Conservation (phyloP, 2,329 filamentous ascomycete genomes). For the Fusarium keratoplasticum region DNA sequence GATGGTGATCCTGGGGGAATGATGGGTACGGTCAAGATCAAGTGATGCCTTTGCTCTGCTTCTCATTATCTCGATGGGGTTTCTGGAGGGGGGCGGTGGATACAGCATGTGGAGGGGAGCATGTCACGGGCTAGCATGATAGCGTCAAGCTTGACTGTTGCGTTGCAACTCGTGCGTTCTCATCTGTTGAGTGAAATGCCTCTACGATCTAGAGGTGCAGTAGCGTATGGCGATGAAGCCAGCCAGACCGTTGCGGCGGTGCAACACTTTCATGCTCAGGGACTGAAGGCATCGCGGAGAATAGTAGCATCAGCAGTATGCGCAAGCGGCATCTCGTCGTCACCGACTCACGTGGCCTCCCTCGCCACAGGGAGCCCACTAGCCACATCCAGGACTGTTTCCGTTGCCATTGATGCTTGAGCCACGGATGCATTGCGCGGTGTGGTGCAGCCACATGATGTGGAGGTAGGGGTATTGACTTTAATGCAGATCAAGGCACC, state of each 20-base stretch:
- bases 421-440: background rate
- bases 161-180: background rate
- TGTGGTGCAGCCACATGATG: background rate
- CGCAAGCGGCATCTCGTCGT: conserved; percentile 9
- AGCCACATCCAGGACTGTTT: conserved; percentile 10
- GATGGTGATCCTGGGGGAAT: conserved; percentile 3
- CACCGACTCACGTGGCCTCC: conserved; percentile 24
- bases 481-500: background rate
- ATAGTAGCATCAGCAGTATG: background rate
- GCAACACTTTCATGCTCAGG: background rate
- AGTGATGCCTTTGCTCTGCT: conserved; percentile 14
- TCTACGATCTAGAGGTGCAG: conserved; percentile 17
- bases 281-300: background rate
- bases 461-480: background rate
- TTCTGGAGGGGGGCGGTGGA: conserved; percentile 7
- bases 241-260: conserved; percentile 20
- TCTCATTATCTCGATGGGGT: background rate
- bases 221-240: conserved; percentile 13
- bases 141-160: background rate
- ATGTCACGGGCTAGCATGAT: conserved; percentile 16
- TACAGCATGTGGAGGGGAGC: conserved; percentile 10
- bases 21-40: conserved; percentile 12
- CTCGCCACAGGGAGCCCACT: conserved; percentile 22
- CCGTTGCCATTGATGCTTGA: background rate
- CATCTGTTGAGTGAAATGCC: background rate